These are phyloP conservation scores for Scopulariopsis brevicaulis DNA, from an alignment of 2,329 filamentous ascomycete species.

Conservation along the genomic window DNA sequence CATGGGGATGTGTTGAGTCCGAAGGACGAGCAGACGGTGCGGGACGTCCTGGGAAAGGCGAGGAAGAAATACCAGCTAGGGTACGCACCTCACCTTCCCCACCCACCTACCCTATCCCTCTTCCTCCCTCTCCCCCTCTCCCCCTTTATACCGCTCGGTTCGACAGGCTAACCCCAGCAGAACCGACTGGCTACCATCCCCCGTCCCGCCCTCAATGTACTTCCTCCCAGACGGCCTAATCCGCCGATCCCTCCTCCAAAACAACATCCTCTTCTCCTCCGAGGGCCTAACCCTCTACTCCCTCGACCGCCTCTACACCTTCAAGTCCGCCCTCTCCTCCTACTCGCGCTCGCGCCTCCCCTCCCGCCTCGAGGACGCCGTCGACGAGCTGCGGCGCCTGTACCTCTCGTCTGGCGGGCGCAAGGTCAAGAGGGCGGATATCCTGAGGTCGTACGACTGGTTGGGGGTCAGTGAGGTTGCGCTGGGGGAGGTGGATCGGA, in stretches of 20 bases:
- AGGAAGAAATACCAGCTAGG: conserved; percentile 26
- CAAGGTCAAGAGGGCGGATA: conserved; percentile 35
- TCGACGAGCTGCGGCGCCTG: conserved; percentile 50
- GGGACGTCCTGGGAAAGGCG: conserved; percentile 37
- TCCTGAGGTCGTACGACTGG: conserved; percentile 46
- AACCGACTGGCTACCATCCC: conserved; percentile 29
- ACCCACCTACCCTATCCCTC: too few relatives aligned
- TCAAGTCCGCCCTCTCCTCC: conserved; percentile 47
- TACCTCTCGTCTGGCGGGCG: conserved; percentile 40
- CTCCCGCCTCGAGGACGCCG: conserved; percentile 43
- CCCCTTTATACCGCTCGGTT: not conserved
- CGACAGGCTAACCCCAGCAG: conserved; percentile 12
- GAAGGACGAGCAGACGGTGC: conserved; percentile 35
- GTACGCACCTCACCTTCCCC: conserved; percentile 5
- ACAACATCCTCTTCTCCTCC: conserved; percentile 48
- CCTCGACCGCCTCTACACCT: conserved; percentile 51
- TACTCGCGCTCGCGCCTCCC: conserved; percentile 36
- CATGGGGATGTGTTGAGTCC: conserved; percentile 31
- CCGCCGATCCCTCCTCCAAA: conserved; percentile 44
- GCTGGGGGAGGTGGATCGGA: conserved; percentile 40
- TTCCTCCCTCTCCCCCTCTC: not conserved
- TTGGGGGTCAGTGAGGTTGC: conserved; percentile 38
- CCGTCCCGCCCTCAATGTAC: conserved; percentile 28
- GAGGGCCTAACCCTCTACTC: conserved; percentile 48
- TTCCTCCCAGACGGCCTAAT: conserved; percentile 40